These are phyloP conservation scores for Nitzschia sp. DNA, from an alignment of 108 stramenopile species.

Conservation along the genomic window DNA sequence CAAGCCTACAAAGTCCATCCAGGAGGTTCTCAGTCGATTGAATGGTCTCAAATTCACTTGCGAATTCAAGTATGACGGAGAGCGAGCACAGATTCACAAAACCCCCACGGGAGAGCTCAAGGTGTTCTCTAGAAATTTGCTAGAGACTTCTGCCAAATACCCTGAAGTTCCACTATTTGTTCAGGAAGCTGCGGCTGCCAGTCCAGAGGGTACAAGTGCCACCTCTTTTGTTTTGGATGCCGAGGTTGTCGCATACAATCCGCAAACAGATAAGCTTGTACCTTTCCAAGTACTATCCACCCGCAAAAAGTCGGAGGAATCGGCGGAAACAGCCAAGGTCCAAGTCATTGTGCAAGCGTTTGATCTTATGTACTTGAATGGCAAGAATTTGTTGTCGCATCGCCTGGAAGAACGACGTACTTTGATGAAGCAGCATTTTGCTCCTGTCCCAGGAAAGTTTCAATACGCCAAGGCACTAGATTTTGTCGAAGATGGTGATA, in stretches of 20 bases:
- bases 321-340: slow-evolving; percentile 88
- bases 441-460: slow-evolving; percentile 86
- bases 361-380: slow-evolving; percentile 99
- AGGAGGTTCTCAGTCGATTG: slow-evolving; percentile 93
- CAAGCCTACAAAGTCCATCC: slow-evolving; percentile 94
- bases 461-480: slow-evolving; percentile 75
- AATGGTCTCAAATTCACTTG: slow-evolving; percentile 90
- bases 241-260: slow-evolving; percentile 96
- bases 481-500: slow-evolving; percentile 65
- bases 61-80: slow-evolving; percentile 99
- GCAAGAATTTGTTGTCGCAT: slow-evolving; percentile 78
- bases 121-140: slow-evolving; percentile 91
- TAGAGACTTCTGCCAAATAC: slow-evolving; percentile 94
- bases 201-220: slow-evolving; percentile 27
- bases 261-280: slow-evolving; percentile 74
- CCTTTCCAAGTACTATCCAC: slow-evolving; percentile 87
- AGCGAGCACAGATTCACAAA: slow-evolving; percentile 97
- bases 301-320: slow-evolving; percentile 79
- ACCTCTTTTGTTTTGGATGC: slow-evolving; percentile 94
- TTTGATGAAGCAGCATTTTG: slow-evolving; percentile 81
- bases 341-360: slow-evolving; percentile 98
- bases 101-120: slow-evolving; percentile 73
- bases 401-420: slow-evolving; percentile 82
- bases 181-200: slow-evolving; percentile 52
- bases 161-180: slow-evolving; percentile 93